Evolutionary conservation across 805 yeast species (phyloP), one percentile per base, ranked within the genome.

Genomic region (Metschnikowia peoriensis): DNA sequence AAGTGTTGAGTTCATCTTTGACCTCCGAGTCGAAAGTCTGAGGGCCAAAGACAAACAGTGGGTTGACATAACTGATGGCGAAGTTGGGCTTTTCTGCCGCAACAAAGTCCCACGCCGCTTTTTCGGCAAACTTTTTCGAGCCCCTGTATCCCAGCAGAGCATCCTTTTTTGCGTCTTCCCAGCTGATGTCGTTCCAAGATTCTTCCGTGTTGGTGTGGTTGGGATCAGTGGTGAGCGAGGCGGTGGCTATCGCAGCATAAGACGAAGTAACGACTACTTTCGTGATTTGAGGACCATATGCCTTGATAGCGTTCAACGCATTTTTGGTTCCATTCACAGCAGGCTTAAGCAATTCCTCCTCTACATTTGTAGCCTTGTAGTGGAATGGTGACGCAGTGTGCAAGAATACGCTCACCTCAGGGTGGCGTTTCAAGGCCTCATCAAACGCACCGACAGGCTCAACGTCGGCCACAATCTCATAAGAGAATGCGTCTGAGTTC

Each of bases 371-470:
- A 29, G 72, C 66, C 12, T 75, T 71, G 61, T 74, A 77, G 29
- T 74, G 69, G 61, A 79, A 78, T 15, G 88, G 87, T 11, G 85
- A 78, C 3, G 88, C 88, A 14, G 85, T 77, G 66, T 84, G 89
- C 44, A 83, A 58, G 46, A 84, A 83, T 34, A 76, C 80, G 12
- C 72, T 69, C 49, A 82, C 76, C 39, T 82, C 84, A 37, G 78
- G 77, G 55, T 77, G 76, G 22, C 68, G 69, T 59, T 75, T 64
- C 57, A 83, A 71, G 0, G 76, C 75, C 12, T 65, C 64, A 50
- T 77, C 78, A 54, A 80, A 80, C 0, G 82, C 81, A 17, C 72
- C 71, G 9, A 60, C 68, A 15, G 66, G 65, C 9, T 71, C 72
- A 46, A 83, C 75, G 57, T 81, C 86, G 6, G 67, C 60, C 27